Conservation (phyloP, 352 stramenopile species). For the Pythium chondricola region DNA sequence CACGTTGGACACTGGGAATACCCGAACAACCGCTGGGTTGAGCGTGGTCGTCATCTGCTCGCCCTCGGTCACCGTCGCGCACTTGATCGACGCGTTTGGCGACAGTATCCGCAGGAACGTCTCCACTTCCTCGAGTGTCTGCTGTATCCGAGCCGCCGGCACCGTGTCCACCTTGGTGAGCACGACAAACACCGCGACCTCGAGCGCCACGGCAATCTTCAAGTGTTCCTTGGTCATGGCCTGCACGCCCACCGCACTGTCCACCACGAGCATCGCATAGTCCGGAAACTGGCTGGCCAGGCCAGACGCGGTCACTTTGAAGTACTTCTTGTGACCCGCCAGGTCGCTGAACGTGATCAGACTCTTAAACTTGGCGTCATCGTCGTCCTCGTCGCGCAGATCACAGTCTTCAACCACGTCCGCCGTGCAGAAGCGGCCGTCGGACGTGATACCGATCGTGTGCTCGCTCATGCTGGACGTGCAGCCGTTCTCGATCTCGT, state of each 20-base stretch:
- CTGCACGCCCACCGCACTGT: conserved; percentile 56
- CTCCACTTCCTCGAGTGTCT: conserved; percentile 38
- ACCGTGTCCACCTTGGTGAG: conserved; percentile 70
- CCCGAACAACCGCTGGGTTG: conserved; percentile 24
- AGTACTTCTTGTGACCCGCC: conserved; percentile 83
- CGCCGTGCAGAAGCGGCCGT: conserved; percentile 48
- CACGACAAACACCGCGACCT: conserved; percentile 70
- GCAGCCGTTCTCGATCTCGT: conserved; percentile 86
- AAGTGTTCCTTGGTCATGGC: conserved; percentile 77
- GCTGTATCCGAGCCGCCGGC: conserved; percentile 34
- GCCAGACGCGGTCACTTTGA: conserved; percentile 83
- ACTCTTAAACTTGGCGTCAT: conserved; percentile 19
- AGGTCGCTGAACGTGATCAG: conserved; percentile 72
- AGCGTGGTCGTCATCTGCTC: neutral
- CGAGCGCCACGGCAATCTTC: conserved; percentile 66
- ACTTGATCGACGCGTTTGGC: conserved; percentile 14
- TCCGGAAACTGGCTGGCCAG: conserved; percentile 81
- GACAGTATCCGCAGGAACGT: conserved; percentile 27
- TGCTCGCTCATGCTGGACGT: conserved; percentile 88
- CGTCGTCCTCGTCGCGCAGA: conserved; percentile 42
- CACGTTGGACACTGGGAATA: conserved; percentile 63
- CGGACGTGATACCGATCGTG: conserved; percentile 59
- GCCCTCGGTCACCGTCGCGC: neutral
- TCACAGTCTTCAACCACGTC: conserved; percentile 44
- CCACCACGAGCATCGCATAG: conserved; percentile 83